Evolutionary conservation across 805 yeast species (phyloP).

Genomic region (Dipodascus albidus): DNA sequence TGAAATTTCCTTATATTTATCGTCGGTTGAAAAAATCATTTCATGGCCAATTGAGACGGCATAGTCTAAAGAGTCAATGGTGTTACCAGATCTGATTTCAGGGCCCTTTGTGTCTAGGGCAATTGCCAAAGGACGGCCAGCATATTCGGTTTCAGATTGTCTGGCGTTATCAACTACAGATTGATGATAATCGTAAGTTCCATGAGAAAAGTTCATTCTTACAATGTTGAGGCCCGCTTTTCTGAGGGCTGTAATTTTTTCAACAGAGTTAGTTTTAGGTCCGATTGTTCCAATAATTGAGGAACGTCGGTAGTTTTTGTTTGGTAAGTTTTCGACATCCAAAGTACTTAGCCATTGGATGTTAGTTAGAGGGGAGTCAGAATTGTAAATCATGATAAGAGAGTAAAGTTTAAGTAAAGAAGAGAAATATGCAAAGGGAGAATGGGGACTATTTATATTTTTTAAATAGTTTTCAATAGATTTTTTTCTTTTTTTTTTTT

Average conservation of each 20-base stretch:
- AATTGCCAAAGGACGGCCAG: conserved; percentile 96
- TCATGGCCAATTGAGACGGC: conserved; percentile 79
- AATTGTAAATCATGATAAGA: conserved; percentile 17
- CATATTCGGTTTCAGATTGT: conserved; percentile 78
- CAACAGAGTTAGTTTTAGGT: conserved; percentile 91
- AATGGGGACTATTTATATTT: not conserved
- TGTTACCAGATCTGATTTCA: conserved; percentile 97
- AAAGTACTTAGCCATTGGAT: conserved; percentile 77
- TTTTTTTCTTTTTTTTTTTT: too few relatives aligned
- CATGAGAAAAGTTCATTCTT: conserved; percentile 98
- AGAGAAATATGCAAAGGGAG: not conserved
- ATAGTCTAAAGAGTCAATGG: conserved; percentile 66
- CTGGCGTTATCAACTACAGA: conserved; percentile 92
- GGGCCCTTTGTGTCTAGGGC: conserved; percentile 99
- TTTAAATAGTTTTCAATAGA: too few relatives aligned
- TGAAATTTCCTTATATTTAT: conserved; percentile 54
- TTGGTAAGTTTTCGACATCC: conserved; percentile 64
- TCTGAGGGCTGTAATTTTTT: conserved; percentile 74
- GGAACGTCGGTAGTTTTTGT: conserved; percentile 75
- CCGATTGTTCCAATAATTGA: conserved; percentile 97
- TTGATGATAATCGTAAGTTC: conserved; percentile 96
- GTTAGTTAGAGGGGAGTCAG: conserved; percentile 25
- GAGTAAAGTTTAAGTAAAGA: not conserved
- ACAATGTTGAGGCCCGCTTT: conserved; percentile 96
- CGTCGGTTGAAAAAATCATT: conserved; percentile 90